Percentiles rank a stretch among this genome's conserved stretches.
Evolutionary conservation across 2,329 filamentous ascomycete species (phyloP).

Genomic region (Coniochaeta pulveracea): DNA sequence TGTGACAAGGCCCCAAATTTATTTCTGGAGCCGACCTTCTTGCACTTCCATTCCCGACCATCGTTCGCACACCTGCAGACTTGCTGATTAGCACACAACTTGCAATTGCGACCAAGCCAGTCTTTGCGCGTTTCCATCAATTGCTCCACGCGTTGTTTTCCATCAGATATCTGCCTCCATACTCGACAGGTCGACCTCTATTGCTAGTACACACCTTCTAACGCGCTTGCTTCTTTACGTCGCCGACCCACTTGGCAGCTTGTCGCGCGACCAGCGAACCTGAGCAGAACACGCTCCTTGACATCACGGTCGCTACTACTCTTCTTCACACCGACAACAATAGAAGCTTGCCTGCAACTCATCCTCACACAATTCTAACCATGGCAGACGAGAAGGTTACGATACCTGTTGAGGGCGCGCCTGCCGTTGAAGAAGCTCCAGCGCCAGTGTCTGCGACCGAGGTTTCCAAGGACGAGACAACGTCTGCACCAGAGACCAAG

Average conservation of each 20-base stretch:
- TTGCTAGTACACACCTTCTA: no score
- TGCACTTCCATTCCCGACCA: not conserved
- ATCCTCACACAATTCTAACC: not conserved
- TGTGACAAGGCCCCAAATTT: slow-evolving; percentile 3
- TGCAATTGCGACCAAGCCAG: not conserved
- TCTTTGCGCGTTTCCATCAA: slow-evolving; percentile 2
- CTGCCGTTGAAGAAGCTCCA: not conserved
- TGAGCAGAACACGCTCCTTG: slow-evolving; percentile 11
- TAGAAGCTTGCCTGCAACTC: slow-evolving; percentile 4
- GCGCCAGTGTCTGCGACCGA: slow-evolving; percentile 1
- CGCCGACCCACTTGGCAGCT: slow-evolving; percentile 4
- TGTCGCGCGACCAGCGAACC: no score
- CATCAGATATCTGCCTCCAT: no score
- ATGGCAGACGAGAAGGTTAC: slow-evolving; percentile 2
- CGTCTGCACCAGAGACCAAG: not conserved
- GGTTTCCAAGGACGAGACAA: not conserved
- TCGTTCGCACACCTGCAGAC: slow-evolving; percentile 1
- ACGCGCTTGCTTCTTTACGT: slow-evolving; percentile 9
- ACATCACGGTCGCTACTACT: slow-evolving; percentile 14
- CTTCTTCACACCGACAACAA: slow-evolving; percentile 3
- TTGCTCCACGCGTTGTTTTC: slow-evolving; percentile 3
- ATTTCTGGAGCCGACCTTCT: not conserved
- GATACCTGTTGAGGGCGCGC: not conserved
- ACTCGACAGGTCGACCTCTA: no score
- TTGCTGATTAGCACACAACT: not conserved